phyloP scores from a whole-genome alignment of 176 grass and related monocot genomes.

The Thinopyrum elongatum region DNA sequence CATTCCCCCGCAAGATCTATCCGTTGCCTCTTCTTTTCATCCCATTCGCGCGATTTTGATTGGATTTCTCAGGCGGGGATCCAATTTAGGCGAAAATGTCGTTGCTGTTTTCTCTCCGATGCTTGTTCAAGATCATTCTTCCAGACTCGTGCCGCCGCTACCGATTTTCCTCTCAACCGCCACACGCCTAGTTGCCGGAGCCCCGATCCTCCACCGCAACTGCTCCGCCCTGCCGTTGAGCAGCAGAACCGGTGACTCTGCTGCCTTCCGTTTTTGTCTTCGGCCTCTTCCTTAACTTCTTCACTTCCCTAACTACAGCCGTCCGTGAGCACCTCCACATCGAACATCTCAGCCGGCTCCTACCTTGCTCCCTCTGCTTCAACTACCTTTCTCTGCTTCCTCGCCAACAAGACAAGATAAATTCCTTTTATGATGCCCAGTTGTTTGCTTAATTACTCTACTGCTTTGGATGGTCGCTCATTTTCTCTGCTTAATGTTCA shows the following conservation, averaged over 20 bases:
- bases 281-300: not conserved
- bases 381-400: not conserved
- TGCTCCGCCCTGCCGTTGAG: not conserved
- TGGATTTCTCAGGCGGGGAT: not conserved
- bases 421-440: not conserved
- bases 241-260: not conserved
- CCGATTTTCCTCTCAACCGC: not conserved
- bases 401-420: not conserved
- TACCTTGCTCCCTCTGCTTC: not conserved
- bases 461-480: not conserved
- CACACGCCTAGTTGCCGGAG: slow-evolving; percentile 1
- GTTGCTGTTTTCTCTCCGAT: not conserved
- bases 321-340: not conserved
- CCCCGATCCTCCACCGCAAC: not conserved
- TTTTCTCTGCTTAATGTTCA: not conserved
- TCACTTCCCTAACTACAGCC: not conserved
- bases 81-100: not conserved
- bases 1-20: not conserved
- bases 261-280: not conserved
- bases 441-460: not conserved
- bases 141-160: not conserved
- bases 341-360: not conserved
- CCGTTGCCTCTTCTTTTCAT: not conserved
- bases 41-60: not conserved
- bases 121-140: not conserved